Evolutionary conservation across 2,329 filamentous ascomycete genomes (phyloP).

Genomic region (Sarocladiaceae sp.): DNA sequence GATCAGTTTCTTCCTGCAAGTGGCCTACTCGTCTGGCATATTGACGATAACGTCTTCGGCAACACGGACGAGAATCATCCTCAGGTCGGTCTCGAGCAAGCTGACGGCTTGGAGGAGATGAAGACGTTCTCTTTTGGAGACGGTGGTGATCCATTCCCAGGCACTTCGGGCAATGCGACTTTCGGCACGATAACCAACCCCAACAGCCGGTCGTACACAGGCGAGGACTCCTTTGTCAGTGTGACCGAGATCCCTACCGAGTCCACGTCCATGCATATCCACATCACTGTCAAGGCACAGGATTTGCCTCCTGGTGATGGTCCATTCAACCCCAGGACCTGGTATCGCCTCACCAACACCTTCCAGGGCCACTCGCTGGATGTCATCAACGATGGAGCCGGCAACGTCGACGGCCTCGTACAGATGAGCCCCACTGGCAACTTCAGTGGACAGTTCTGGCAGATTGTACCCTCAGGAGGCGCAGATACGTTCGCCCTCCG

Average conservation of each 20-base stretch:
- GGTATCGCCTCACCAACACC: constrained; percentile 6
- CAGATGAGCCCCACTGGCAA: constrained; percentile 3
- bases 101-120: neutral
- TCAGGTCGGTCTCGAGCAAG: constrained; percentile 1
- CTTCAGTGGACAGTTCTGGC: constrained; percentile 6
- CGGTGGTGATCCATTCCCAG: constrained; percentile 3
- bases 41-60: constrained; percentile 1
- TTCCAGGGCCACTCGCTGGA: constrained; percentile 7
- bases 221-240: neutral
- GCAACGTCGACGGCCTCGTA: constrained; percentile 3
- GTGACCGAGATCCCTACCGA: constrained; percentile 2
- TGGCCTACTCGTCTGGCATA: constrained; percentile 4
- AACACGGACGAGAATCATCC: constrained; percentile 4
- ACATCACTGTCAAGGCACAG: constrained; percentile 1
- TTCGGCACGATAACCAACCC: constrained; percentile 3
- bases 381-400: constrained; percentile 3
- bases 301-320: neutral
- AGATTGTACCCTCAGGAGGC: neutral
- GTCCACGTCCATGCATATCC: constrained; percentile 2
- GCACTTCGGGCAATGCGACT: neutral
- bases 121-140: no score
- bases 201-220: neutral
- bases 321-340: neutral
- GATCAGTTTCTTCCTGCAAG: constrained; percentile 2
- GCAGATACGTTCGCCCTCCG: constrained; percentile 1